Evolutionary conservation across 2,329 filamentous ascomycete genomes (phyloP).

Genomic region (Fusarium veterinarium): DNA sequence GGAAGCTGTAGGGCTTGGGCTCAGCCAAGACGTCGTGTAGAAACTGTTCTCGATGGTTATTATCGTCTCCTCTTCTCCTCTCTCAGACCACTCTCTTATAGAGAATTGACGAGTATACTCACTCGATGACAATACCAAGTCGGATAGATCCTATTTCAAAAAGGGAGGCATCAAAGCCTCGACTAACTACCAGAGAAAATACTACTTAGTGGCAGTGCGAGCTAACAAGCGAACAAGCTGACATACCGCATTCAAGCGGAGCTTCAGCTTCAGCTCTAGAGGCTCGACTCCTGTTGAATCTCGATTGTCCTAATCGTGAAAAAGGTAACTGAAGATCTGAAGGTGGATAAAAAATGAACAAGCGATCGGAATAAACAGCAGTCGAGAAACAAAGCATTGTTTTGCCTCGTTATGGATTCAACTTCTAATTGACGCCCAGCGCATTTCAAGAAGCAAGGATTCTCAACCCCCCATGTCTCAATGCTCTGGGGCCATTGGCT

Average conservation of each 20-base stretch:
- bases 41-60: neutral
- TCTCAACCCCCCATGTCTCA: conserved; percentile 25
- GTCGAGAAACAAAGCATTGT: neutral
- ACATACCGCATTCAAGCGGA: neutral
- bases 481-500: conserved; percentile 16
- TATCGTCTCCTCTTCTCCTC: neutral
- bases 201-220: conserved; percentile 5
- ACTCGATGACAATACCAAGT: neutral
- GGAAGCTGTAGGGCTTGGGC: neutral
- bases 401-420: neutral
- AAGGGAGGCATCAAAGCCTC: conserved; percentile 1
- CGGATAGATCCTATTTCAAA: neutral
- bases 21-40: neutral
- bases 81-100: neutral
- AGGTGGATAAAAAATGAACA: neutral
- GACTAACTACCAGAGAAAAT: neutral
- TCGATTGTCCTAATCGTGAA: neutral
- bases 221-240: neutral
- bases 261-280: neutral
- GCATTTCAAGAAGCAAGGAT: conserved; percentile 13
- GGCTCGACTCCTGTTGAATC: neutral
- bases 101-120: neutral
- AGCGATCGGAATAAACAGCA: neutral
- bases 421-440: neutral
- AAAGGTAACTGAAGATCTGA: neutral